Evolutionary conservation across 208 protist species (phyloP), one percentile per base, ranked within the genome.

Genomic region (Leishmania tarentolae): DNA sequence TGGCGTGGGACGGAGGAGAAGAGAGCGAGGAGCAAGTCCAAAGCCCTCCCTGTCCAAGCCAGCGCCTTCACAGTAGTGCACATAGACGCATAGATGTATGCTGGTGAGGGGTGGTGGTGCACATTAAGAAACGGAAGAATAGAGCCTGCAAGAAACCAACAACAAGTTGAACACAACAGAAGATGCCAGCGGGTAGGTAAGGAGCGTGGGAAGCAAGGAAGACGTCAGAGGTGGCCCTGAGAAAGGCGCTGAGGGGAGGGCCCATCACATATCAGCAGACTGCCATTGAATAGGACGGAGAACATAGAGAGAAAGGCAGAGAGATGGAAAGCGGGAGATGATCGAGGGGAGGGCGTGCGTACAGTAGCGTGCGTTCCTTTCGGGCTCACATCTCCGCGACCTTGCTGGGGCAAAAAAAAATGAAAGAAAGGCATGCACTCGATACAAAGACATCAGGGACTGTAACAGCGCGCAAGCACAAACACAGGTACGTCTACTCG

Each of bases 221-320:
- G 50, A 53, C 13, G 9, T 53, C 50, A 53, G 50, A 53, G 50
- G 50, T 53, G 50, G 50, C 50, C 15, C 13, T 5, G 50, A 3
- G 15, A 19, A 6, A 53, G 50, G 13, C 13, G 13, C 50, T 21
- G 50, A 6, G 50, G 13, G 8, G 50, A 53, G 50, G 50, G 9
- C 50, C 15, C 31, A 69, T 42, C 66, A 50, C 71, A 17, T 7
- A 35, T 53, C 13, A 75, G 24, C 24, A 47, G 70, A 81, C 28
- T 5, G 59, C 70, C 9, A 72, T 53, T 42, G 52, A 80, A 65
- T 70, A 71, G 57, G 37, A 73, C 42, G 2, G 72, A 47, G 40
- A 75, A 72, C 24, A 42, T 24, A 79, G 57, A 59, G 63, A 40
- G 9, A n/a, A 50, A 65, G 46, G 46, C 11, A 50, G 47, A 52